Conservation (phyloP, 345 rosid genomes). For the Barbarea vulgaris region DNA sequence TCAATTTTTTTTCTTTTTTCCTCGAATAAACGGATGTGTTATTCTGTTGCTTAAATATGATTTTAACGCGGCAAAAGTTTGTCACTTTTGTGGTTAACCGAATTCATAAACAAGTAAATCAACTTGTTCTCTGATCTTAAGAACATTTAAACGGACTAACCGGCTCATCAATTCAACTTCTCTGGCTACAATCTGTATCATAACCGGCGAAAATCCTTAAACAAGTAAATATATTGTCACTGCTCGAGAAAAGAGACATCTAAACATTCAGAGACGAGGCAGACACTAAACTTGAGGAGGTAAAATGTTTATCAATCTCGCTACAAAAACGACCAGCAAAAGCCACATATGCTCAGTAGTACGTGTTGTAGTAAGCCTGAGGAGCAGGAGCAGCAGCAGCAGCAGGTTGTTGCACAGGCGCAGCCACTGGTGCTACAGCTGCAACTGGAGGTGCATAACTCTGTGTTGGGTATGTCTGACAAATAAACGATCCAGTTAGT, state of each 20-base stretch:
- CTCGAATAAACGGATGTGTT: neutral
- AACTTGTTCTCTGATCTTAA: neutral
- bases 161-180: constrained; percentile 9
- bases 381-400: constrained; percentile 46
- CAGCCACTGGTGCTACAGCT: constrained; percentile 46
- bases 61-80: neutral
- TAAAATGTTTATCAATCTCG: constrained; percentile 5
- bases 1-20: neutral
- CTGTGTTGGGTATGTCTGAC: constrained; percentile 57
- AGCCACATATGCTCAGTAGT: constrained; percentile 48
- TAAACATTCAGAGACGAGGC: constrained; percentile 14
- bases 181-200: constrained; percentile 9
- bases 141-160: constrained; percentile 15
- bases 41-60: neutral
- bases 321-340: constrained; percentile 16
- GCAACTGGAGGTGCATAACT: constrained; percentile 64
- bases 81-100: neutral
- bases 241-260: neutral
- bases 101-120: neutral
- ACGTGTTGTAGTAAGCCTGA: constrained; percentile 65
- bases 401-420: constrained; percentile 58
- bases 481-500: constrained; percentile 15
- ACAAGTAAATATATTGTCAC: constrained; percentile 8
- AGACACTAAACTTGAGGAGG: constrained; percentile 18
- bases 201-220: constrained; percentile 8